Evolutionary conservation across 495 filamentous ascomycete genomes (phyloP).

Genomic region (Podospora appendiculata): DNA sequence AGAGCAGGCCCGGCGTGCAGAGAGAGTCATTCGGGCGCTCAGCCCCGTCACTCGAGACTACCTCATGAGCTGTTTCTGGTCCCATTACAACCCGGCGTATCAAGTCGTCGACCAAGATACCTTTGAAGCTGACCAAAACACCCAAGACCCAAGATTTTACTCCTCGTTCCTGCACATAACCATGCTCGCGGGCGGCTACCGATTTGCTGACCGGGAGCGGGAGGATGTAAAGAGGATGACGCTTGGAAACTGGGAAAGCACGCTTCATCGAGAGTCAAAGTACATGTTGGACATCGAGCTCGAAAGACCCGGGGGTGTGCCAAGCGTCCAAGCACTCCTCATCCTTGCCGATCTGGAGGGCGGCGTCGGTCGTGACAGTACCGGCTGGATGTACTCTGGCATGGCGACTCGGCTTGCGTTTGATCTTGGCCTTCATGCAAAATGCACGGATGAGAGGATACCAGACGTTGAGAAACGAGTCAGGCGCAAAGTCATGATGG

Average conservation of each 20-base stretch:
- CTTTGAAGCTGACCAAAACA: slow-evolving; percentile 41
- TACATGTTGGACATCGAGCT: slow-evolving; percentile 44
- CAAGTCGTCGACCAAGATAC: slow-evolving; percentile 40
- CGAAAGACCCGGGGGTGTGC: slow-evolving; percentile 40
- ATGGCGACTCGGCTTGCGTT: slow-evolving; percentile 40
- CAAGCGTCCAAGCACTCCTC: slow-evolving; percentile 42
- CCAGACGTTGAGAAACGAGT: slow-evolving; percentile 34
- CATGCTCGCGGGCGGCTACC: slow-evolving; percentile 44
- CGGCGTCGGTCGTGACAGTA: slow-evolving; percentile 40
- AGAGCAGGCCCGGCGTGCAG: slow-evolving; percentile 34
- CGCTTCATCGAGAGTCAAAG: slow-evolving; percentile 45
- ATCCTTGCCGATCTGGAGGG: slow-evolving; percentile 46
- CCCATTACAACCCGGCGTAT: slow-evolving; percentile 37
- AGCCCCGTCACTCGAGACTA: slow-evolving; percentile 39
- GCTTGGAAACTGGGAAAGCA: slow-evolving; percentile 40
- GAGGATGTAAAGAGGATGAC: slow-evolving; percentile 41
- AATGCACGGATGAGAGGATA: slow-evolving; percentile 24
- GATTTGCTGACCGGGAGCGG: slow-evolving; percentile 37
- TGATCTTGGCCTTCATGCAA: slow-evolving; percentile 44
- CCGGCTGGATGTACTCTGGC: slow-evolving; percentile 47
- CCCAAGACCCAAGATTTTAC: slow-evolving; percentile 37
- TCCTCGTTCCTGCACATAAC: slow-evolving; percentile 44
- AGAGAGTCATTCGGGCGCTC: slow-evolving; percentile 36
- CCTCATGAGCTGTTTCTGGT: slow-evolving; percentile 45
- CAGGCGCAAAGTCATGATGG: slow-evolving; percentile 38